A percentile compares a stretch with the other conserved stretches of the same genome.
Conservation (phyloP, 148 eudicot genomes). For the Fagopyrum homotropicum region DNA sequence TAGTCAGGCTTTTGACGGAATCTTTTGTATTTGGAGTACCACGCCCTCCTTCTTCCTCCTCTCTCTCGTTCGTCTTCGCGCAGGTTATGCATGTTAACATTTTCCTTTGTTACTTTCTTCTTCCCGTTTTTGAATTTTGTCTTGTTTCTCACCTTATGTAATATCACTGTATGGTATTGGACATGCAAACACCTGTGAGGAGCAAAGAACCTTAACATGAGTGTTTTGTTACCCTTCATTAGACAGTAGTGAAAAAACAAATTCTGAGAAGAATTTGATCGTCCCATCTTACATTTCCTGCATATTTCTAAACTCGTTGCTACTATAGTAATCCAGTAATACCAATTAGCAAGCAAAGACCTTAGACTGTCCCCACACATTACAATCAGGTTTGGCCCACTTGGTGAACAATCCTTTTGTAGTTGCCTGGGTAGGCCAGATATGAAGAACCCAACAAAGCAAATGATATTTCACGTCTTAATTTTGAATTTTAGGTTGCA, state of each 20-base stretch:
- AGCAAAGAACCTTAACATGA: not conserved
- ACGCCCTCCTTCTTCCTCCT: constrained; percentile 44
- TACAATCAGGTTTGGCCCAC: constrained; percentile 10
- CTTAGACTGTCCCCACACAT: constrained; percentile 2
- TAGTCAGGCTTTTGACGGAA: constrained; percentile 84
- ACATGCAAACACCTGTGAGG: not conserved
- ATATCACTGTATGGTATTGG: not conserved
- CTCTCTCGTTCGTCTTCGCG: constrained; percentile 50
- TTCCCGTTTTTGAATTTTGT: not conserved
- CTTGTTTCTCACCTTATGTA: constrained; percentile 4
- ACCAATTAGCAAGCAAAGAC: not conserved
- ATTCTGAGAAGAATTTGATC: not conserved
- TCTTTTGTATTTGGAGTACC: constrained; percentile 81
- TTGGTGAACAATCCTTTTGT: constrained; percentile 3
- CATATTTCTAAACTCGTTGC: not conserved
- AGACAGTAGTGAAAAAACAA: not conserved
- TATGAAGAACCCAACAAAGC: not conserved
- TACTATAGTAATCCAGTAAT: not conserved
- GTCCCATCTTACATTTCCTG: not conserved
- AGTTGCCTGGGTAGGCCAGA: constrained; percentile 7
- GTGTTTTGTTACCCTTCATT: not conserved
- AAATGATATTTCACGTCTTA: not conserved
- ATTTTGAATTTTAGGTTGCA: not conserved
- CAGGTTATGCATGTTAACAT: constrained; percentile 98
- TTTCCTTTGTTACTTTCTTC: constrained; percentile 10